These are phyloP conservation scores for Suhomyces bolitotheri DNA, from an alignment of 1,139 yeast species.

Conservation along the genomic window DNA sequence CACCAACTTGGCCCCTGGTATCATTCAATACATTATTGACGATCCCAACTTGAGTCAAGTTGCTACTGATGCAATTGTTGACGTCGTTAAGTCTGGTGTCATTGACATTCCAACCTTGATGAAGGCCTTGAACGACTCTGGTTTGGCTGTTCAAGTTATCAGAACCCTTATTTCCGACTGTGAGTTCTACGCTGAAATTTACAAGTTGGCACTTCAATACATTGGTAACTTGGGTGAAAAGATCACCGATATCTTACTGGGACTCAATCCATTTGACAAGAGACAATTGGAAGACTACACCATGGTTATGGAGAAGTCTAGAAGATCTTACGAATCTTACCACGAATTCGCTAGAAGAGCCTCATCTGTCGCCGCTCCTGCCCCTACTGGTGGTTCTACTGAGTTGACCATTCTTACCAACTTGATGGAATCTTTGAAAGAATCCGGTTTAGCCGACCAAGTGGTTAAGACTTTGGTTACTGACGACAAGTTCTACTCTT, in stretches of 20 bases:
- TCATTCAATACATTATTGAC: conserved; percentile 35
- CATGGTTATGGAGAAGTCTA: conserved; percentile 7
- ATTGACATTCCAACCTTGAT: conserved; percentile 41
- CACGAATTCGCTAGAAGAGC: conserved; percentile 12
- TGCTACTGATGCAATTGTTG: conserved; percentile 31
- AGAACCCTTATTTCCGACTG: conserved; percentile 42
- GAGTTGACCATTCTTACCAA: conserved; percentile 30
- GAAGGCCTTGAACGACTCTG: conserved; percentile 46
- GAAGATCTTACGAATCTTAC: conserved; percentile 10
- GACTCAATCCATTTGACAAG: conserved; percentile 20
- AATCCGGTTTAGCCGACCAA: conserved; percentile 45
- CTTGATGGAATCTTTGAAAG: conserved; percentile 48
- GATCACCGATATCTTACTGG: conserved; percentile 26
- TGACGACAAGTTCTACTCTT: conserved; percentile 40
- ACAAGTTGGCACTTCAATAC: conserved; percentile 34
- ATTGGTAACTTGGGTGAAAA: conserved; percentile 34
- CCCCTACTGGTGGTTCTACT: conserved; percentile 2
- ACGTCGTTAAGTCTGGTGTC: conserved; percentile 34
- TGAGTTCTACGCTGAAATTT: conserved; percentile 43
- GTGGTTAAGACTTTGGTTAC: conserved; percentile 44
- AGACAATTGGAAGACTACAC: conserved; percentile 21
- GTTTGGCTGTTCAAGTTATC: conserved; percentile 43
- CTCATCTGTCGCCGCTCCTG: conserved; percentile 8
- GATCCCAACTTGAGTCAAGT: conserved; percentile 35
- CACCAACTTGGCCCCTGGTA: conserved; percentile 42